Base-by-base conservation (phyloP, 768 basidiomycete species). In the Russula compacta region DNA sequence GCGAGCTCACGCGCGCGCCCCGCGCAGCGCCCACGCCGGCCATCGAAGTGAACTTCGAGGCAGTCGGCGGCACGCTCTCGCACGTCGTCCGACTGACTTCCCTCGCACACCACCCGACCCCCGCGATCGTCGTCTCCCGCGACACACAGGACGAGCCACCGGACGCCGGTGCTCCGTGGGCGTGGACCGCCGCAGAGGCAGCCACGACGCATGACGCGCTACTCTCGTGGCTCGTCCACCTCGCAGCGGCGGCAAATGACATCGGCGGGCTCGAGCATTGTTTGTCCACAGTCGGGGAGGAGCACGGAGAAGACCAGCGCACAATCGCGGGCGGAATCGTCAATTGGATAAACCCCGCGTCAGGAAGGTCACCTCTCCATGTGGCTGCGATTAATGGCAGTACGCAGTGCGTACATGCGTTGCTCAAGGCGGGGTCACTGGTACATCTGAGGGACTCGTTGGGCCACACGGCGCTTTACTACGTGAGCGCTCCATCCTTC, bases 381-480 rank as follows among this genome's bases (percentile, higher is more conserved):
- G 81, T 85, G 15, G 90, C 92, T 1, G 83, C 88, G 33, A 70
- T 93, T 38, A 83, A 85, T 56, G 89, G 90, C 2, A 79, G 80
- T 62, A 61, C 66, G 9, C 66, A 65, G 10, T 74, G 76, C 42
- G 73, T 77, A 42, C 69, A 69, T 36, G 68, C 81, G 36, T 73
- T 94, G 40, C 77, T 94, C 19, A 76, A 81, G 61, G 82, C 83
- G 0, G 92, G 92, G 5, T 89, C 91, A 1, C 75, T 91, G 14
- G 92, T 94, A 21, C 92, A 95, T 71, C 75, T 88, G 9, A 79
- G 92, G 58, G 92, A 95, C 70, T 69, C 73, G 1, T 76, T 93
- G 48, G 92, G 89, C 2, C 91, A 93, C 67, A 92, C 92, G 14
- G 81, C 89, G 3, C 75, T 93, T 15, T 93, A 92, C 72, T 88